Base-by-base conservation (phyloP, 176 grass and related monocot genomes). In the Raddia distichophylla region DNA sequence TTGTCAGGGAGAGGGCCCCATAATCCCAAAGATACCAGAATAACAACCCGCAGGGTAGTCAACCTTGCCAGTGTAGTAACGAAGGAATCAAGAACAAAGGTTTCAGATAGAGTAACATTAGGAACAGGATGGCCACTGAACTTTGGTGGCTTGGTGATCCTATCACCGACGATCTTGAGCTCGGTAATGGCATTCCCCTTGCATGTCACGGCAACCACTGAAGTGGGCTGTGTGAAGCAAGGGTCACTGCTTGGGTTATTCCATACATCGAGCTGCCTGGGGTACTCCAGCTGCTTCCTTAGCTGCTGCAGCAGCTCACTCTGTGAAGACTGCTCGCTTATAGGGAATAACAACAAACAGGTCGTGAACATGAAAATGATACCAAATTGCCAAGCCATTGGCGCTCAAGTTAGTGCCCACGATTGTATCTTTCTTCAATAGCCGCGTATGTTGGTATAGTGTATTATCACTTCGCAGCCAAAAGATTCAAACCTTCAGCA, bases 1-100 rank as follows among this genome's bases (percentile, higher is more conserved):
- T 94, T 98, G 67, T 89, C 92, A 0, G 95, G 92, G n/a, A 98
- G 84, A 78, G 90, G 88, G 33, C 95, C 95, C 95, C 95, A 98
- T 51, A 98, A 40, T n/a, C 95, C 95, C 81, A 98, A 86, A 40
- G 95, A 98, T 65, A 98, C 95, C 60, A 98, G 58, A 40, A 98
- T 94, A n/a, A 98, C 69, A 65, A 93, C 84, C 73, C 76, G 84
- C 75, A 98, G 75, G 20, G 69, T 89, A 19, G 92, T 89, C 27
- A 98, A 43, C 67, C 95, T 93, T 40, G 90, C 37, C 40, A 98
- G 57, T 11, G 95, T 98, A 63, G 92, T 98, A 53, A 94, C 82
- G 81, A 98, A 94, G 1, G 95, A 98, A 75, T 98, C 95, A 14
- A 93, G 51, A 82, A 89, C 69, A 62, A 98, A 98, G 78, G 81